Evolutionary conservation across 768 basidiomycete genomes (phyloP).

Genomic region (Postia placenta): DNA sequence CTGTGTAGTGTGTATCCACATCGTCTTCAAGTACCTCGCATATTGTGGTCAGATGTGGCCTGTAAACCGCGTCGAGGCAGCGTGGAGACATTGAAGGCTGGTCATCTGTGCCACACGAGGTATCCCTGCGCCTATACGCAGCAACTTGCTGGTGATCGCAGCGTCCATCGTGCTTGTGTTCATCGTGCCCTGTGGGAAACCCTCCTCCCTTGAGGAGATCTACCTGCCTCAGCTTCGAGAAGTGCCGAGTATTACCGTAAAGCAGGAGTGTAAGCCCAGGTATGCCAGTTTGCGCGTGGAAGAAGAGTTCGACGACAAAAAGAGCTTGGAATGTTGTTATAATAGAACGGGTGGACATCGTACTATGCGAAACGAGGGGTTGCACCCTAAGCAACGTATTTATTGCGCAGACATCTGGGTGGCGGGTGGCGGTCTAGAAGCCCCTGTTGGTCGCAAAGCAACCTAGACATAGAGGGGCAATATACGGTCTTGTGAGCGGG

Average conservation of each 20-base stretch:
- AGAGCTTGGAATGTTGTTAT: neutral
- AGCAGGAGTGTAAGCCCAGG: neutral
- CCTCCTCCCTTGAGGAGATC: neutral
- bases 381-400: too few relatives aligned
- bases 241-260: neutral
- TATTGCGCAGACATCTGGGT: too few relatives aligned
- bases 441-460: too few relatives aligned
- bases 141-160: neutral
- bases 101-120: conserved; percentile 2
- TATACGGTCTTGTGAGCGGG: neutral
- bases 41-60: neutral
- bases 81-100: neutral
- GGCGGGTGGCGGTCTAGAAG: too few relatives aligned
- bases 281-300: neutral
- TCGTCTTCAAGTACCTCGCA: conserved; percentile 1
- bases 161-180: neutral
- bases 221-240: neutral
- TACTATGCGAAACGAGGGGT: neutral
- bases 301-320: neutral
- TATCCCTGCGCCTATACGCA: neutral
- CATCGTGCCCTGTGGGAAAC: neutral
- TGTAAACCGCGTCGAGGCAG: neutral
- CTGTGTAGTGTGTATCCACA: neutral
- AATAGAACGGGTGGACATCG: too few relatives aligned
- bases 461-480: neutral